phyloP scores from a whole-genome alignment of 1,139 yeast species.

The Candida buenavistaensis region DNA sequence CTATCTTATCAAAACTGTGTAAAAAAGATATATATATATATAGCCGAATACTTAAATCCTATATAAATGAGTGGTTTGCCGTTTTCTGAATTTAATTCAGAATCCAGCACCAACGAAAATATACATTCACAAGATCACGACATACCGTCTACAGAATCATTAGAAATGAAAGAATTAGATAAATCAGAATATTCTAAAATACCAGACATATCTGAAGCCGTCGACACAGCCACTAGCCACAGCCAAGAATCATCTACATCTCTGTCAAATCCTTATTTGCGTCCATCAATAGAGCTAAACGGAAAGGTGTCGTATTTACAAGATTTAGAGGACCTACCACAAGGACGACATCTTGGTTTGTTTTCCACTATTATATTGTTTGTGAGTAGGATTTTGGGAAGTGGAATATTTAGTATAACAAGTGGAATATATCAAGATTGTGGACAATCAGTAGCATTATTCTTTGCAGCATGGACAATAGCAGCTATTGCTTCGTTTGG shows the following conservation, averaged over 20 bases:
- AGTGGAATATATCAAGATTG: slow-evolving; percentile 65
- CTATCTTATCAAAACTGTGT: too few relatives aligned
- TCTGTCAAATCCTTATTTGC: slow-evolving; percentile 5
- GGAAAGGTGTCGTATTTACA: slow-evolving; percentile 19
- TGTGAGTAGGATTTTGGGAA: slow-evolving; percentile 70
- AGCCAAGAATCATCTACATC: too few relatives aligned
- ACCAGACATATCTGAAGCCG: slow-evolving; percentile 4
- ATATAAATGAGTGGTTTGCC: not conserved
- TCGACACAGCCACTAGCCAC: not conserved
- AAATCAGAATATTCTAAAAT: slow-evolving; percentile 14
- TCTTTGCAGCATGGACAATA: slow-evolving; percentile 59
- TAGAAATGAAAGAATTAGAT: slow-evolving; percentile 15
- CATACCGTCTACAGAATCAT: slow-evolving; percentile 1
- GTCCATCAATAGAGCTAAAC: slow-evolving; percentile 6
- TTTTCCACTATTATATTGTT: slow-evolving; percentile 64
- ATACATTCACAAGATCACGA: not conserved
- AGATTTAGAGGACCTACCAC: slow-evolving; percentile 59
- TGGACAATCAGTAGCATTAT: slow-evolving; percentile 64
- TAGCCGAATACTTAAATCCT: too few relatives aligned
- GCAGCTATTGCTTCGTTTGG: slow-evolving; percentile 64
- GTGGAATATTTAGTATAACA: slow-evolving; percentile 75
- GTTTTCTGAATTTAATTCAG: not conserved
- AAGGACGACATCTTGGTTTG: slow-evolving; percentile 71
- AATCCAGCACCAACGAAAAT: not conserved
- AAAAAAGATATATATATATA: too few relatives aligned